These are phyloP conservation scores for Boletellus ananas DNA, from an alignment of 768 basidiomycete genomes.

Conservation along the genomic window DNA sequence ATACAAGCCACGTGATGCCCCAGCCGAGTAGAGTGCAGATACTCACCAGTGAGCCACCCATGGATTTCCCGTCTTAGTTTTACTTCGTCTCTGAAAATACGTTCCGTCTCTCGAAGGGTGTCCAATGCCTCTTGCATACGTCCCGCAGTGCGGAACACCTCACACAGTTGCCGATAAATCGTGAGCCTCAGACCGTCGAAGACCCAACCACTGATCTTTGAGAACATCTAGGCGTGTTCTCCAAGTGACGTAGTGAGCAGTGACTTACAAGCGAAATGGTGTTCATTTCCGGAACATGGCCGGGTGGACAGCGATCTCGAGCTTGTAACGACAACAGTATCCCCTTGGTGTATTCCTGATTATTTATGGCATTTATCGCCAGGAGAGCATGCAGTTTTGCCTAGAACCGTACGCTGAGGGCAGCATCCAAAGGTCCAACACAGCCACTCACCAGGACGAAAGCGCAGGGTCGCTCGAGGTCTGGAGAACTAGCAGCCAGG, in stretches of 20 bases:
- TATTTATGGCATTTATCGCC: constrained; percentile 6
- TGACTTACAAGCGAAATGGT: constrained; percentile 15
- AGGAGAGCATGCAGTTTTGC: constrained; percentile 14
- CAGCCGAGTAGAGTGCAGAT: not conserved
- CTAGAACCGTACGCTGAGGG: not conserved
- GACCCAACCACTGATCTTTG: constrained; percentile 16
- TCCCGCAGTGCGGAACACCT: constrained; percentile 1
- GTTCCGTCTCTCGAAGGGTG: constrained; percentile 2
- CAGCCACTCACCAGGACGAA: constrained; percentile 12
- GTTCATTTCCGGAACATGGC: constrained; percentile 3
- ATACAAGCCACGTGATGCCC: not conserved
- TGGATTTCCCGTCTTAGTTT: not conserved
- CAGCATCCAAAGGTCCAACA: not conserved
- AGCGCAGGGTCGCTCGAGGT: not conserved
- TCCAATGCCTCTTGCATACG: not conserved
- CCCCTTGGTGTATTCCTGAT: not conserved
- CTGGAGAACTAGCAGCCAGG: constrained; percentile 1
- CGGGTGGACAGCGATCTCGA: constrained; percentile 12
- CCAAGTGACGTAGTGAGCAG: not conserved
- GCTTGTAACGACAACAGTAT: constrained; percentile 2
- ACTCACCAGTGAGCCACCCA: constrained; percentile 12
- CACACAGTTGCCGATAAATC: constrained; percentile 7
- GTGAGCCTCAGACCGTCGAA: constrained; percentile 10
- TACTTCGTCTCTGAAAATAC: constrained; percentile 7
- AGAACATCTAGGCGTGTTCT: not conserved